Base-by-base conservation (phyloP, 805 yeast species). In the Myxozyma mucilagina region DNA sequence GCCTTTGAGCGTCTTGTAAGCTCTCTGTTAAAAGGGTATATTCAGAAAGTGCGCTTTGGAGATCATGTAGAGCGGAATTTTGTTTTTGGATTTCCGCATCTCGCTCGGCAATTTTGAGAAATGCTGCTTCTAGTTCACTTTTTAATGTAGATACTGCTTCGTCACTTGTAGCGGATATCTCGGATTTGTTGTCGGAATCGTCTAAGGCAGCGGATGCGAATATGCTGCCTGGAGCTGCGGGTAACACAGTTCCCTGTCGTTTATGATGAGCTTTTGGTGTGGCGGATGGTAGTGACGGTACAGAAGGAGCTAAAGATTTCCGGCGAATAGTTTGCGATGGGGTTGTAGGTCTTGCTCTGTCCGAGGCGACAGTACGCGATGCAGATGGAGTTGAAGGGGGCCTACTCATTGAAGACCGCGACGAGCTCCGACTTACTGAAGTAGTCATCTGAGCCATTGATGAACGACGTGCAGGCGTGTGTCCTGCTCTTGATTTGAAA, bases 11-110 rank as follows among this genome's bases (percentile, higher is more conserved):
- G 9, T 13, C 29, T n/a, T 47, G 58, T 47, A 54, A 29, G 16
- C 53, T 36, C 4, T 47, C 58, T 8, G 58, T 35, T 20, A 55
- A 16, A n/a, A 42, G 29, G 18, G 59, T 41, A 16, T 48, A 55
- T 24, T 62, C 64, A 13, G 64, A 45, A 39, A 71, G 79, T 1
- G 84, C 79, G 9, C 71, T 67, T 64, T 80, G 81, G 65, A 83
- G 70, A 31, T 83, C 86, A 53, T 74, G 72, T 47, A 84, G 72
- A 50, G 83, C 77, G n/a, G 70, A 68, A 49, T 75, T 74, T 61
- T 83, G 79, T 60, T 78, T 82, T 16, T 70, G 71, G 67, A 83
- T 72, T 54, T 75, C 75, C 10, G 59, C 58, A 49, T 78, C 72
- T 41, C 61, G 59, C 43, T 64, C 70, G 32, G 57, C 56, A 9